Conservation (phyloP, 2,329 filamentous ascomycete genomes). For the Metarhizium album region DNA sequence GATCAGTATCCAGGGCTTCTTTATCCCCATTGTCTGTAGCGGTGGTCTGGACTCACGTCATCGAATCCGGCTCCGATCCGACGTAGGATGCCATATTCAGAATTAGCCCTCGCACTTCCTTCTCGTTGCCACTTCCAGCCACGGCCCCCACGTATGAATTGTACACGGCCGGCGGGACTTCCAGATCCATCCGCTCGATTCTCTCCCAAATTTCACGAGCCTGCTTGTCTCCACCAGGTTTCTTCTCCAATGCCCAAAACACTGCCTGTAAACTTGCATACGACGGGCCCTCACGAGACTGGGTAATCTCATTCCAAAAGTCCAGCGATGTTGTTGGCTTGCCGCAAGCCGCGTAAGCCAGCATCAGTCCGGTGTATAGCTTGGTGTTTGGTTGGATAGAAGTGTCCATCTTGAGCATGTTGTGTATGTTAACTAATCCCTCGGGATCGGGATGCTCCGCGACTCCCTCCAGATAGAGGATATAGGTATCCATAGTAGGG, state of each 20-base stretch:
- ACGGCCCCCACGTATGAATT: slow-evolving; percentile 67
- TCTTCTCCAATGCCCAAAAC: slow-evolving; percentile 65
- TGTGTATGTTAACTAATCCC: slow-evolving; percentile 67
- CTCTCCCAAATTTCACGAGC: slow-evolving; percentile 61
- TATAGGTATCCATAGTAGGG: slow-evolving; percentile 66
- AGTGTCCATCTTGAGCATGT: slow-evolving; percentile 91
- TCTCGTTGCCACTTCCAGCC: slow-evolving; percentile 59
- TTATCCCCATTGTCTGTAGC: not conserved
- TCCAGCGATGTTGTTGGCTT: slow-evolving; percentile 56
- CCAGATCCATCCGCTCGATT: slow-evolving; percentile 64
- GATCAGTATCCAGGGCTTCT: not conserved
- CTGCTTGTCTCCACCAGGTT: slow-evolving; percentile 44
- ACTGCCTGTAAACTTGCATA: slow-evolving; percentile 72
- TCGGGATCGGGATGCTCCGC: slow-evolving; percentile 43
- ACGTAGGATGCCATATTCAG: slow-evolving; percentile 55
- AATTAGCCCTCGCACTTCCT: slow-evolving; percentile 56
- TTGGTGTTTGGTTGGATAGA: slow-evolving; percentile 64
- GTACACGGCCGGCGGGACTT: slow-evolving; percentile 63
- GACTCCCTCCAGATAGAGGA: slow-evolving; percentile 66
- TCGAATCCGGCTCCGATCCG: slow-evolving; percentile 54
- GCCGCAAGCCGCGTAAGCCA: slow-evolving; percentile 66
- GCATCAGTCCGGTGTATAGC: slow-evolving; percentile 76
- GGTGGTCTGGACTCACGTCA: slow-evolving; percentile 50
- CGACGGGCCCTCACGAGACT: slow-evolving; percentile 74
- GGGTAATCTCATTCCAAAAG: slow-evolving; percentile 78